These are phyloP conservation scores for Nothophoma quercina DNA, from an alignment of 2,329 filamentous ascomycete genomes.

Conservation along the genomic window DNA sequence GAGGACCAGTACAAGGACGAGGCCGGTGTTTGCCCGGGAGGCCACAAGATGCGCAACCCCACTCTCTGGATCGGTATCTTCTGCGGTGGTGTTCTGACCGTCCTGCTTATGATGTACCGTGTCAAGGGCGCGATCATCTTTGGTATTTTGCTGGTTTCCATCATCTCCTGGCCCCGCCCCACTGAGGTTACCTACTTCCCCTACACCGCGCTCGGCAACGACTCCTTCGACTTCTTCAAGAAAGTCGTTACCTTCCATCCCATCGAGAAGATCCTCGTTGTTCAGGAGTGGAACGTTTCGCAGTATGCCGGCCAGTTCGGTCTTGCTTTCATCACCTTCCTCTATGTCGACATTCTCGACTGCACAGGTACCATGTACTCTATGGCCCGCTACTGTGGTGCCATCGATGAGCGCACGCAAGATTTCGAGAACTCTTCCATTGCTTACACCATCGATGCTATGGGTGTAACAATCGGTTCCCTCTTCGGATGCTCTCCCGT, in stretches of 20 bases:
- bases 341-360: slow-evolving; percentile 90
- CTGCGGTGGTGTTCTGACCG: slow-evolving; percentile 81
- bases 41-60: slow-evolving; percentile 80
- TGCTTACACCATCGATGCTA: slow-evolving; percentile 83
- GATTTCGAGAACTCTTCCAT: slow-evolving; percentile 87
- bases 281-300: slow-evolving; percentile 76
- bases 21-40: slow-evolving; percentile 65
- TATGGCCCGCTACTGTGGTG: slow-evolving; percentile 84
- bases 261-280: slow-evolving; percentile 72
- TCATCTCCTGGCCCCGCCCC: slow-evolving; percentile 85
- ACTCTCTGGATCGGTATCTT: slow-evolving; percentile 91
- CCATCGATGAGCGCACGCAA: slow-evolving; percentile 81
- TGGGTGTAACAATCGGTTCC: slow-evolving; percentile 81
- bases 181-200: slow-evolving; percentile 85
- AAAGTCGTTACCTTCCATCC: slow-evolving; percentile 84
- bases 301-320: slow-evolving; percentile 78
- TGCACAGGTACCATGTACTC: slow-evolving; percentile 87
- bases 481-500: slow-evolving; percentile 81
- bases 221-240: slow-evolving; percentile 84
- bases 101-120: slow-evolving; percentile 82
- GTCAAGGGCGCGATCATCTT: slow-evolving; percentile 87
- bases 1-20: slow-evolving; percentile 56
- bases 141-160: slow-evolving; percentile 82
- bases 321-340: slow-evolving; percentile 84
- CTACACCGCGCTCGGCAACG: slow-evolving; percentile 71